These are phyloP conservation scores for Amanita inopinata DNA, from an alignment of 768 basidiomycete species.

Conservation along the genomic window DNA sequence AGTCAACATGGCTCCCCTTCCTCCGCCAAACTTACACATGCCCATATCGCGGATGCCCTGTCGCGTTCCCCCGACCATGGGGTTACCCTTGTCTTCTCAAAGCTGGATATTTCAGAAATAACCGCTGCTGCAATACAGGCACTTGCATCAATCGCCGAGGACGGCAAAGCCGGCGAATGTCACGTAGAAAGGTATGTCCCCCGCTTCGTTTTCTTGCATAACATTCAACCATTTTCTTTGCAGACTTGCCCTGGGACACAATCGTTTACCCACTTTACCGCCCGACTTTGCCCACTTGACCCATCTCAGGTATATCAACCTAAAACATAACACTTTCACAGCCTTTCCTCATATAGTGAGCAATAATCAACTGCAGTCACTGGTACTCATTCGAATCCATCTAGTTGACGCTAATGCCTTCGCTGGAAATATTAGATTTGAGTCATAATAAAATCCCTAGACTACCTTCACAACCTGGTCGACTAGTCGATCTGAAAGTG, in stretches of 20 bases:
- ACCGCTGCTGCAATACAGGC: conserved; percentile 67
- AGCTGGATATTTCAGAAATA: conserved; percentile 69
- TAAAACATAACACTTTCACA: conserved; percentile 76
- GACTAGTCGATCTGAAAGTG: conserved; percentile 68
- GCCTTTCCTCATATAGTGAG: conserved; percentile 83
- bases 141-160: conserved; percentile 52
- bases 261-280: conserved; percentile 72
- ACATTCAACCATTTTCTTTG: conserved; percentile 3
- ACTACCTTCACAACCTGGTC: conserved; percentile 73
- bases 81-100: conserved; percentile 76
- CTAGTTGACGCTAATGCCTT: conserved; percentile 76
- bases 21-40: conserved; percentile 37
- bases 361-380: conserved; percentile 13
- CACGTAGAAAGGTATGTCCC: conserved; percentile 49
- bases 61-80: conserved; percentile 65
- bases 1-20: conserved; percentile 13
- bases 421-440: conserved; percentile 89
- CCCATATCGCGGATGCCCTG: conserved; percentile 58
- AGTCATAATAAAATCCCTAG: conserved; percentile 84
- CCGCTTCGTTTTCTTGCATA: neutral
- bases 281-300: conserved; percentile 63
- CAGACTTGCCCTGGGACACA: conserved; percentile 83
- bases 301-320: conserved; percentile 74
- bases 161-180: conserved; percentile 38
- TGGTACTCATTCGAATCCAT: conserved; percentile 6